These are phyloP conservation scores for Cyathus striatus DNA, from an alignment of 768 basidiomycete species.

Conservation along the genomic window DNA sequence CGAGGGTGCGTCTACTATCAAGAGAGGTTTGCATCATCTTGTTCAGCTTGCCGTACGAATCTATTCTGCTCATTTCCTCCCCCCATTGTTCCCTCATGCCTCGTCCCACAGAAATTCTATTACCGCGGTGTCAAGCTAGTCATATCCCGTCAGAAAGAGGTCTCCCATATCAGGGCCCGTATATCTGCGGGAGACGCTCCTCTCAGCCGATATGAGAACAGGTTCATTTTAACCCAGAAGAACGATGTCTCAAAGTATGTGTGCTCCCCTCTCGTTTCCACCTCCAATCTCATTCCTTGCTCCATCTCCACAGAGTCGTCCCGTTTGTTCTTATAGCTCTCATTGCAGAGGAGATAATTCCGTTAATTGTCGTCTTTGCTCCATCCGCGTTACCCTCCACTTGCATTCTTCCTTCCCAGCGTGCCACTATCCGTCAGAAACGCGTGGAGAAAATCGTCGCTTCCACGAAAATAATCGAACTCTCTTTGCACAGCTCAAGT, in stretches of 20 bases:
- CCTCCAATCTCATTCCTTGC: constrained; percentile 2
- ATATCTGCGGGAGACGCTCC: constrained; percentile 54
- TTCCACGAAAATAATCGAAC: constrained; percentile 29
- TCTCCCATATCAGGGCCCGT: constrained; percentile 48
- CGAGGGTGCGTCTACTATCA: constrained; percentile 50
- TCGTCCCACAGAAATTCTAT: constrained; percentile 80
- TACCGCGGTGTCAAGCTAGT: constrained; percentile 71
- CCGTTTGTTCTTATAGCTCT: constrained; percentile 75
- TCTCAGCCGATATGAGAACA: constrained; percentile 62
- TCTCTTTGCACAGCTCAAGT: constrained; percentile 28
- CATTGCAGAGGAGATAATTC: constrained; percentile 76
- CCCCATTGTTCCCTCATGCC: neutral
- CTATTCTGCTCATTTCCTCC: constrained; percentile 4
- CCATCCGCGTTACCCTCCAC: constrained; percentile 84
- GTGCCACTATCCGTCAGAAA: constrained; percentile 52
- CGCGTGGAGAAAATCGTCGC: constrained; percentile 44
- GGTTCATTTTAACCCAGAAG: constrained; percentile 62
- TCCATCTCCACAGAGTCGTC: constrained; percentile 45
- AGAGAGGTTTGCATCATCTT: constrained; percentile 41
- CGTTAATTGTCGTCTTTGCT: constrained; percentile 80
- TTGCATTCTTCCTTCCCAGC: constrained; percentile 79
- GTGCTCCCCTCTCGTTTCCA: constrained; percentile 6
- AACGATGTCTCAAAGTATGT: constrained; percentile 67
- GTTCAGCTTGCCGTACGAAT: constrained; percentile 39
- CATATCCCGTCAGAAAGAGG: constrained; percentile 53